Evolutionary conservation across 2,329 filamentous ascomycete genomes (phyloP), one percentile per base, ranked within the genome.

Genomic region (Emmonsiellopsis sp.): DNA sequence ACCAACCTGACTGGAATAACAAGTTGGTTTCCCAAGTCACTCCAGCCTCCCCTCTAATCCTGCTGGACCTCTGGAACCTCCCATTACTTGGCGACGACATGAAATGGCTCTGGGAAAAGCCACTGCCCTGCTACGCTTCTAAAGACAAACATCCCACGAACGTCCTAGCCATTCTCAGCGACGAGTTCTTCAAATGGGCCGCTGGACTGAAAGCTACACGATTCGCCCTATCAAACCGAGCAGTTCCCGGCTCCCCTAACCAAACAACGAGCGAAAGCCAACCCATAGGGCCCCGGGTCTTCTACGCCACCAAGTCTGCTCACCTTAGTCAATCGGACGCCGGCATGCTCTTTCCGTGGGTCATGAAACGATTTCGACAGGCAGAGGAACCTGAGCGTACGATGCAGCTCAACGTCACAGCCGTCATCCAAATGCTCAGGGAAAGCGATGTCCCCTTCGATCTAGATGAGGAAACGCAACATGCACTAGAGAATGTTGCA

Each of bases 271-370:
- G 7, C 10, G 42, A 32, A 27, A 11, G 13, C 17, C 17, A 17
- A 11, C 65, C 71, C 27, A 57, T 53, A 53, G 55, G 43, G 46
- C 84, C 88, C 4, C 79, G 84, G 60, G 81, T 92, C 62, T 94
- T 87, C 71, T 92, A 88, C 66, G 83, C 88, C 2, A 66, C 77
- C 11, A 74, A 79, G 44, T 86, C 84, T n/a, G 87, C 88, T 0
- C 89, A 95, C 65, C 77, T 94, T 31, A 88, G 80, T 54, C 89
- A 94, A 68, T 87, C 83, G 17, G 89, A 95, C 63, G 94, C 93
- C 61, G 89, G 87, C 37, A 72, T 93, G 27, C 71, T 95, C 21
- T 94, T 94, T 63, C 88, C 88, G 0, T 86, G 84, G 78, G 59
- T 77, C 1, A 77, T 75, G 7, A 73, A 72, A 47, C 72, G 73